Conservation (phyloP, 1,139 yeast genomes). For the Sugiyamaella xylanicola region DNA sequence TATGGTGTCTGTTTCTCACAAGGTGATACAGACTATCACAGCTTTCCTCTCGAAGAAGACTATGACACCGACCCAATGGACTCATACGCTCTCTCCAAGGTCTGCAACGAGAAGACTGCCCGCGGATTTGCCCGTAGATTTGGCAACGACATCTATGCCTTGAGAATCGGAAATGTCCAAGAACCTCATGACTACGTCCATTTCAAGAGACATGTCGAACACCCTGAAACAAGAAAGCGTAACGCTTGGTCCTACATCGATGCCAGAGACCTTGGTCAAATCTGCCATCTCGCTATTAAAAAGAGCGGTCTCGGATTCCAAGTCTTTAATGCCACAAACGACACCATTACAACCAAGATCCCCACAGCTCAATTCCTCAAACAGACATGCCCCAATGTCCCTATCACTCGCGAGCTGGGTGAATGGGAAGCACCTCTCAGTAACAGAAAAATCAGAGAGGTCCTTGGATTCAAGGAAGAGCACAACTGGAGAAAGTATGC, state of each 20-base stretch:
- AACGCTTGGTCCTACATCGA: conserved; percentile 27
- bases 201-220: conserved; percentile 17
- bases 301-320: conserved; percentile 25
- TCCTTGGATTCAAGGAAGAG: conserved; percentile 27
- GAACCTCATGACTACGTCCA: conserved; percentile 22
- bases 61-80: conserved; percentile 30
- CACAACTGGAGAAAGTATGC: conserved; percentile 26
- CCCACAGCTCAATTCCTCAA: conserved; percentile 24
- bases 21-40: conserved; percentile 26
- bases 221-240: conserved; percentile 22
- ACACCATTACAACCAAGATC: conserved; percentile 24
- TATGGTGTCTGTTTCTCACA: conserved; percentile 30
- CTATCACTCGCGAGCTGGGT: conserved; percentile 21
- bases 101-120: conserved; percentile 29
- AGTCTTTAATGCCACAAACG: conserved; percentile 26
- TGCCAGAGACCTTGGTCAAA: conserved; percentile 26
- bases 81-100: conserved; percentile 31
- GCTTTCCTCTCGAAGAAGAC: conserved; percentile 30
- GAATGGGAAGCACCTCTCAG: conserved; percentile 27
- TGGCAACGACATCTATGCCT: conserved; percentile 23
- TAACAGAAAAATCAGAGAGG: conserved; percentile 23
- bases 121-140: conserved; percentile 28
- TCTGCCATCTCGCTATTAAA: conserved; percentile 23
- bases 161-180: conserved; percentile 25
- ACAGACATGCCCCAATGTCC: conserved; percentile 22